Evolutionary conservation across 441 rosid genomes (phyloP), one percentile per base, ranked within the genome.

Genomic region (Corymbia calophylla): DNA sequence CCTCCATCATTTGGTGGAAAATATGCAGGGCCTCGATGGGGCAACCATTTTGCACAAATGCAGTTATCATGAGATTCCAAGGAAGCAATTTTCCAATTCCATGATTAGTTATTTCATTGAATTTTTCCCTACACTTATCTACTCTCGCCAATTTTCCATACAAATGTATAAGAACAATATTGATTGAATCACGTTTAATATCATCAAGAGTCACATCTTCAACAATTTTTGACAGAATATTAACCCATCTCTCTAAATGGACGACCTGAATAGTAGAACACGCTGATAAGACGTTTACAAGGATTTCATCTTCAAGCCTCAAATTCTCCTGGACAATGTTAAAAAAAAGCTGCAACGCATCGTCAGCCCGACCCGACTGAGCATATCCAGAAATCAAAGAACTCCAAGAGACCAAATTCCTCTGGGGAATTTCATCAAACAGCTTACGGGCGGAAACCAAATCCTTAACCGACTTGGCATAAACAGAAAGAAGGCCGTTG

Each of bases 341-440:
- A 73, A 91, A 91, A 84, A 92, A 93, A 55, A 92, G 92, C 86
- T 80, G 84, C 88, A 93, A 73, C 48, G 88, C 94, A 14, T 94
- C 94, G 86, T 93, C 93, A 27, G 88, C 54, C 47, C 25, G 88
- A 56, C 92, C 91, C 5, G 92, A 89, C 88, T 62, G 91, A 53
- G 91, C 93, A 70, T 87, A 92, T 44, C 94, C 93, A 35, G 91
- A 87, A 87, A 94, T 91, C 90, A 94, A 90, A 86, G 91, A 82
- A 23, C 92, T 91, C 93, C 95, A 91, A 88, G 89, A 87, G 54
- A 93, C 90, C 53, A 86, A 56, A 88, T 87, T 60, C 84, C 73
- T 92, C 6, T 90, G 93, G 48, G 94, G 92, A 90, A 91, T 88
- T 91, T 94, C 94, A 68, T 94, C 94, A 87, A 93, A 94, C 93